phyloP scores from a whole-genome alignment of 345 rosid genomes.

The Euphorbia peplus region DNA sequence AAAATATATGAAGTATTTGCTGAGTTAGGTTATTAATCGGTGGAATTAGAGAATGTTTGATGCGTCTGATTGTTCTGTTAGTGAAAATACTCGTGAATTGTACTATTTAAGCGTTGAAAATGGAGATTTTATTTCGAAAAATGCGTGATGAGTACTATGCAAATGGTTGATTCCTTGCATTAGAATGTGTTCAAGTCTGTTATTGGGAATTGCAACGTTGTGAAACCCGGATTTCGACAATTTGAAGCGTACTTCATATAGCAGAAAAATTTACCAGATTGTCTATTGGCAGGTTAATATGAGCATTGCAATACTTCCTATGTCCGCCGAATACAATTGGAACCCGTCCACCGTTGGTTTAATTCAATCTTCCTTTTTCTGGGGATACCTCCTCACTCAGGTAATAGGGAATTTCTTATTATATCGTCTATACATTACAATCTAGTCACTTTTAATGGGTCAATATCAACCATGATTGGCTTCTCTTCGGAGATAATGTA shows the following conservation, averaged over 20 bases:
- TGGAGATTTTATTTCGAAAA: too few relatives aligned
- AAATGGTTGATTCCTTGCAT: background rate
- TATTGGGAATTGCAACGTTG: background rate
- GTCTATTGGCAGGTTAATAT: slow-evolving; percentile 73
- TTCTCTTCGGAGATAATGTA: background rate
- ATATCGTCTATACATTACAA: background rate
- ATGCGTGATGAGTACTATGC: background rate
- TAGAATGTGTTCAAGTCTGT: background rate
- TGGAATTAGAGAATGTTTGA: background rate
- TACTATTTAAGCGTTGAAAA: too few relatives aligned
- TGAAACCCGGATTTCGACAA: background rate
- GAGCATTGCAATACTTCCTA: slow-evolving; percentile 99
- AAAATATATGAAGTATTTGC: background rate
- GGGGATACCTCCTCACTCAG: slow-evolving; percentile 98
- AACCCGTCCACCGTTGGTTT: slow-evolving; percentile 82
- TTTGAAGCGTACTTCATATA: slow-evolving; percentile 5
- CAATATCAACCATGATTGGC: background rate
- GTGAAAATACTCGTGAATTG: background rate
- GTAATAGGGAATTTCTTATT: slow-evolving; percentile 22
- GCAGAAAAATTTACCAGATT: slow-evolving; percentile 25
- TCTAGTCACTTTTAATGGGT: background rate
- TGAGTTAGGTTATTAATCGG: background rate
- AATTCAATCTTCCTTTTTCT: slow-evolving; percentile 92
- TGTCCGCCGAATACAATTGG: slow-evolving; percentile 92
- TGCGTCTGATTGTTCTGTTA: too few relatives aligned